A percentile compares a stretch with the other conserved stretches of the same genome.
These are phyloP conservation scores for Pythium apleroticum DNA, from an alignment of 352 stramenopile species.

Conservation along the genomic window DNA sequence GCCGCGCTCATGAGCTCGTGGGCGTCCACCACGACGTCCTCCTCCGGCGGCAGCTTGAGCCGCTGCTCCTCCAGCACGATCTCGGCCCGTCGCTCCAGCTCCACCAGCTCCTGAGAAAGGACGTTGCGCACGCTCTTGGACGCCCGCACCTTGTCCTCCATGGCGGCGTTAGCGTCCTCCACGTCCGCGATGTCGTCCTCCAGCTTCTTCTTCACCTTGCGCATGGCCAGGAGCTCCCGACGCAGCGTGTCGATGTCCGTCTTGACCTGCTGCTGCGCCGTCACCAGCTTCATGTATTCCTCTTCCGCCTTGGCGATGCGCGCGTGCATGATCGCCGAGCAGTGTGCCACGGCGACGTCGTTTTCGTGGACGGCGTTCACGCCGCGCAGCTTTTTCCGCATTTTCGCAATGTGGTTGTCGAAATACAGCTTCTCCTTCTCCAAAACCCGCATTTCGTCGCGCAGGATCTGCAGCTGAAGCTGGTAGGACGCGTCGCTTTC, in stretches of 20 bases:
- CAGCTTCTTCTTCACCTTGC: constrained; percentile 59
- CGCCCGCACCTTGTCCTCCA: constrained; percentile 48
- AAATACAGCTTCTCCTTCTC: constrained; percentile 46
- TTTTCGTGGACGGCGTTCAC: constrained; percentile 80
- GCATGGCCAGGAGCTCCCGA: constrained; percentile 54
- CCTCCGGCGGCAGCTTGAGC: constrained; percentile 60
- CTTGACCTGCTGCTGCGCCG: constrained; percentile 57
- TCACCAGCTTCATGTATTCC: constrained; percentile 80
- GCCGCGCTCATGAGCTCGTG: constrained; percentile 57
- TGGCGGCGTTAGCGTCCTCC: constrained; percentile 31
- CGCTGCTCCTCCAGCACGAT: constrained; percentile 50
- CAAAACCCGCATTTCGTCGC: constrained; percentile 54
- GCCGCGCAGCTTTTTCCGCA: constrained; percentile 55
- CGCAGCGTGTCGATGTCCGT: constrained; percentile 59
- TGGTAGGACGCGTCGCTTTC: constrained; percentile 67
- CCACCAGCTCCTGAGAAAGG: constrained; percentile 50
- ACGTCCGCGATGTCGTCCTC: constrained; percentile 61
- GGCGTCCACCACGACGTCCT: constrained; percentile 63
- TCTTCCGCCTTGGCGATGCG: constrained; percentile 69
- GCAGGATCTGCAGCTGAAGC: constrained; percentile 52
- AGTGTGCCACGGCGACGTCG: constrained; percentile 72
- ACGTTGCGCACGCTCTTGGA: constrained; percentile 51
- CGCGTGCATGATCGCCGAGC: constrained; percentile 73
- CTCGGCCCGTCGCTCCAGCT: constrained; percentile 59
- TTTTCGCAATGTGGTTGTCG: constrained; percentile 44